Evolutionary conservation across 441 rosid genomes (phyloP), one percentile per base, ranked within the genome.

Genomic region (Melastoma candidum): DNA sequence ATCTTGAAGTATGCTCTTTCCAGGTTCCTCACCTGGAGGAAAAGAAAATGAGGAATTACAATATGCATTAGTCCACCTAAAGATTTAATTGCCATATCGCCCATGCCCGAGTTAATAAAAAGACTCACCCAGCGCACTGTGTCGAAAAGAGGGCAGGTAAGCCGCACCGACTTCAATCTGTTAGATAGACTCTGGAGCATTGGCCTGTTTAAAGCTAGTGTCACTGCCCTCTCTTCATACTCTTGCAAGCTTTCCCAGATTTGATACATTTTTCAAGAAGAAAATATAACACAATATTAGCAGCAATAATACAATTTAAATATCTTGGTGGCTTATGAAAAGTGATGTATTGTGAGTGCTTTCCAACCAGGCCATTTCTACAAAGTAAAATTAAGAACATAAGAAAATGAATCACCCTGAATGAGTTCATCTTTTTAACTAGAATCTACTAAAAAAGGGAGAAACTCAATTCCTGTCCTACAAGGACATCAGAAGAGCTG

Each of bases 1-100:
- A 94, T 94, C 72, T 80, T 94, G 61, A 90, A 80, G 75, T 83
- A 94, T 4, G 95, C 70, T 63, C 95, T 76, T 70, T 90, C 97
- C 48, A 94, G 78, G 76, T 94, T 94, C 59, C 70, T 74, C 57
- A 94, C 99, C 96, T 94, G 1, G 83, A 63, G 68, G 11, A 43
- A 14, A 0, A 17, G 22, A 17, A 17, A 17, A 17, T 1, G 22
- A 17, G 22, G 22, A 17, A 17, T 17, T 17, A 17, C 22, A 17
- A 17, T 17, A 17, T 17, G 22, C 22, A 17, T 17, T 17, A 17
- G 22, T 17, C 22, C 22, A 17, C 22, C 22, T 17, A 17, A 17
- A 17, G 22, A 17, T 17, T 17, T 17, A 17, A 17, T 17, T 17
- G 44, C 7, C 12, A 41, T 17, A 17, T 17, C 22, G 22, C 0